These are phyloP conservation scores for Candida andamanensis DNA, from an alignment of 805 yeast genomes.

Conservation along the genomic window DNA sequence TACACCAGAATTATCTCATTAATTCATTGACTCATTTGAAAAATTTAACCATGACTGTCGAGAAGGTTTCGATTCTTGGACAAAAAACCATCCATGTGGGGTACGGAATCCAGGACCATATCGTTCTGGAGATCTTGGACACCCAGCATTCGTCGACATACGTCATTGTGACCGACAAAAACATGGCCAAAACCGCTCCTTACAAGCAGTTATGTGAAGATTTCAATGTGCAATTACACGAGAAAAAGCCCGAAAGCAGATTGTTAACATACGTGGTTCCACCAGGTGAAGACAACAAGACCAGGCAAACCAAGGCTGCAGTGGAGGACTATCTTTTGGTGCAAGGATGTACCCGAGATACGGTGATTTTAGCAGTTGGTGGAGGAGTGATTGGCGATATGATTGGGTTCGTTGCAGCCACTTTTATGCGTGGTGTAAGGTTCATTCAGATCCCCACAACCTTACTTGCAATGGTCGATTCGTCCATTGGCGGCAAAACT, in stretches of 20 bases:
- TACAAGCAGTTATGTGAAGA: constrained; percentile 42
- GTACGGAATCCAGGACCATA: constrained; percentile 67
- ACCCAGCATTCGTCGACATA: constrained; percentile 81
- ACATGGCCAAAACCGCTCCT: constrained; percentile 64
- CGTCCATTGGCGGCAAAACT: constrained; percentile 97
- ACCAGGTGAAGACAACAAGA: constrained; percentile 92
- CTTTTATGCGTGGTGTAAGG: constrained; percentile 97
- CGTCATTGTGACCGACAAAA: constrained; percentile 83
- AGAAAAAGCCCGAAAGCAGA: constrained; percentile 51
- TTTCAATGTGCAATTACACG: constrained; percentile 34
- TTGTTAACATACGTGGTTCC: constrained; percentile 69
- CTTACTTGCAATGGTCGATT: constrained; percentile 93
- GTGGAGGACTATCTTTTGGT: constrained; percentile 84
- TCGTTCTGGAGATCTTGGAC: constrained; percentile 60
- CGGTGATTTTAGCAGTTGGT: constrained; percentile 90
- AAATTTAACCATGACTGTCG: constrained; percentile 14
- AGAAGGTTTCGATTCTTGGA: constrained; percentile 74
- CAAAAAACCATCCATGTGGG: constrained; percentile 86
- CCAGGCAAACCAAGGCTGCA: constrained; percentile 81
- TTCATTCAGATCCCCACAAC: constrained; percentile 94
- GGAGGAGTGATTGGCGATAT: constrained; percentile 99
- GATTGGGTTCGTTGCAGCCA: constrained; percentile 99
- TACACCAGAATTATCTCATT: too few relatives aligned
- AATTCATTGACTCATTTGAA: not conserved
- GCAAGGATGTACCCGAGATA: constrained; percentile 92